Conservation (phyloP, 129 eudicot species). For the Mikania micrantha region DNA sequence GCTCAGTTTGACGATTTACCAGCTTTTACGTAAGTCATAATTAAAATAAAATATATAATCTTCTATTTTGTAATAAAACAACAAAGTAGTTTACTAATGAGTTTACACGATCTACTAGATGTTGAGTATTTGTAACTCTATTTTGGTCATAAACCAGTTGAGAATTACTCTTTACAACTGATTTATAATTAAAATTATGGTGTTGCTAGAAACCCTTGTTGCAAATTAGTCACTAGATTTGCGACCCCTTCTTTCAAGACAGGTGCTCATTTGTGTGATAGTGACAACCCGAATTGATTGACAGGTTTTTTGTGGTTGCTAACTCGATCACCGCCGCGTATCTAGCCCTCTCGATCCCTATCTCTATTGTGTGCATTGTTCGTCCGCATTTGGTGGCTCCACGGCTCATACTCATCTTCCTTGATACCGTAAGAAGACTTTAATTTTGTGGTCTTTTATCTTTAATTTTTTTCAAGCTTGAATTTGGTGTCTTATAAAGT, state of each 20-base stretch:
- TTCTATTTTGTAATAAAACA: not conserved
- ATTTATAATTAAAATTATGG: no score
- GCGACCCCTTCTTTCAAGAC: no score
- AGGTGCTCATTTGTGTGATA: no score
- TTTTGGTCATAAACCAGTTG: no score
- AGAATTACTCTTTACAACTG: no score
- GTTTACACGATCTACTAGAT: not conserved
- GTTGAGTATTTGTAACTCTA: no score
- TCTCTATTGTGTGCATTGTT: slow-evolving; percentile 73
- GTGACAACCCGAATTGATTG: not conserved
- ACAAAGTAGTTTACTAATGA: not conserved
- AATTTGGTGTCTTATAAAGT: no score
- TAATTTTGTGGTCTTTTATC: not conserved
- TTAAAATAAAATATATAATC: not conserved
- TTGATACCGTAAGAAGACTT: slow-evolving; percentile 47
- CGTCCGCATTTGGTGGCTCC: slow-evolving; percentile 59
- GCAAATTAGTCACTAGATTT: no score
- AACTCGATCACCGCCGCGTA: slow-evolving; percentile 55
- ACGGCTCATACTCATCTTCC: slow-evolving; percentile 49
- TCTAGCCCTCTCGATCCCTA: slow-evolving; percentile 60
- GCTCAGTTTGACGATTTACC: slow-evolving; percentile 71
- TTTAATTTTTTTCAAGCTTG: not conserved
- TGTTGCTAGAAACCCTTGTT: no score
- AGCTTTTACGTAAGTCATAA: slow-evolving; percentile 52
- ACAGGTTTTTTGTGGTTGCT: slow-evolving; percentile 77